Evolutionary conservation across 108 stramenopile genomes (phyloP).

Genomic region (Cyclostephanos tholiformis): DNA sequence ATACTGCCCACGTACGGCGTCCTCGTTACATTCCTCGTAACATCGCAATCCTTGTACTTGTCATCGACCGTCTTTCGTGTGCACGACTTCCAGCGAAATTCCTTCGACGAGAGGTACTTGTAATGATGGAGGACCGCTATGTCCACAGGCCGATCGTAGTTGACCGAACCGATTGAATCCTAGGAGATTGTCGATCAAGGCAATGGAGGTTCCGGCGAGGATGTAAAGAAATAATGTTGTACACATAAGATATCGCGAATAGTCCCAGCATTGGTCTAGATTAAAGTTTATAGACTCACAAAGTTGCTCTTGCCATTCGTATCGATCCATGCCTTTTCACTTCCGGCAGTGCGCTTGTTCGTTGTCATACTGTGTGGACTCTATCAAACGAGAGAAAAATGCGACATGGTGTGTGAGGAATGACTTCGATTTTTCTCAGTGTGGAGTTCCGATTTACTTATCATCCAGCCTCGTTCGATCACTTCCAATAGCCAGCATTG

Average conservation of each 20-base stretch:
- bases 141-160: constrained; percentile 44
- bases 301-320: constrained; percentile 41
- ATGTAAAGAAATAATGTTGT: background rate
- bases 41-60: constrained; percentile 6
- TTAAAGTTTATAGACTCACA: background rate
- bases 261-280: background rate
- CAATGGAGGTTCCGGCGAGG: background rate
- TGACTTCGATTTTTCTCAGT: too few species aligned
- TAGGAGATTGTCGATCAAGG: background rate
- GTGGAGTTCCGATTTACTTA: too few species aligned
- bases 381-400: background rate
- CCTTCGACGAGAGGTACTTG: constrained; percentile 40
- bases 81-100: constrained; percentile 41
- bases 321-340: constrained; percentile 37
- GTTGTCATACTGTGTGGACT: constrained; percentile 35
- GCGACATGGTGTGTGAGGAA: too few species aligned
- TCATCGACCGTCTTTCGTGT: constrained; percentile 22
- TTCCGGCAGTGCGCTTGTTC: constrained; percentile 18
- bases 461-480: too few species aligned
- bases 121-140: constrained; percentile 52
- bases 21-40: background rate
- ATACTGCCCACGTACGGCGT: constrained; percentile 8
- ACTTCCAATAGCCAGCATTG: too few species aligned
- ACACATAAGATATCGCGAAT: background rate
- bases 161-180: constrained; percentile 29